phyloP scores from a whole-genome alignment of 345 rosid species.

The Camelina hispida region DNA sequence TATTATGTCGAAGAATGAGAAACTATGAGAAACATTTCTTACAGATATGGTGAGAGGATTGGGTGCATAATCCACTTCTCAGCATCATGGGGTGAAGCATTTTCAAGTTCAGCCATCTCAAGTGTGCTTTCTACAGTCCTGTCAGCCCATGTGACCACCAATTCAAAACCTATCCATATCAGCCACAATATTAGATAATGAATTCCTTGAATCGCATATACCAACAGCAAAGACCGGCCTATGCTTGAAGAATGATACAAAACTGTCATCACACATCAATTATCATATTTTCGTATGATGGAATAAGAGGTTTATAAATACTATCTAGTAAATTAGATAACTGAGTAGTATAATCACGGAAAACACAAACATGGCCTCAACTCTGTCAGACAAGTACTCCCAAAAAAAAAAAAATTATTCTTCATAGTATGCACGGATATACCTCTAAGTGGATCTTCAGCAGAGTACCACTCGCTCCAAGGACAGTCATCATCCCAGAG shows the following conservation, averaged over 20 bases:
- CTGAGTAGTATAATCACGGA: slow-evolving; percentile 12
- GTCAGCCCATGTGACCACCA: slow-evolving; percentile 75
- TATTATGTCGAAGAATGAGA: slow-evolving; percentile 29
- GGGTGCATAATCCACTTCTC: slow-evolving; percentile 80
- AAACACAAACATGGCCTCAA: slow-evolving; percentile 11
- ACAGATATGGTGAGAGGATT: slow-evolving; percentile 65
- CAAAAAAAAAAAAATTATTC: background rate
- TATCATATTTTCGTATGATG: slow-evolving; percentile 11
- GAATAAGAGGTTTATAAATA: slow-evolving; percentile 19
- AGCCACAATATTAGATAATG: slow-evolving; percentile 25
- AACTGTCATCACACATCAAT: slow-evolving; percentile 12
- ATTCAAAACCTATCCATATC: slow-evolving; percentile 67
- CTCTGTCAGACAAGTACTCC: slow-evolving; percentile 6
- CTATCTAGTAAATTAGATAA: slow-evolving; percentile 23
- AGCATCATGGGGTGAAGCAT: slow-evolving; percentile 90
- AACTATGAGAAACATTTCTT: slow-evolving; percentile 46
- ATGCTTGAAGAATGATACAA: slow-evolving; percentile 7
- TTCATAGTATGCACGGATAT: slow-evolving; percentile 23
- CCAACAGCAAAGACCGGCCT: slow-evolving; percentile 33
- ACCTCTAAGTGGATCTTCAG: slow-evolving; percentile 94
- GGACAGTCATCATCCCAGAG: slow-evolving; percentile 99
- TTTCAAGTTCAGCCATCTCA: slow-evolving; percentile 98
- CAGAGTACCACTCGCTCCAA: slow-evolving; percentile 99
- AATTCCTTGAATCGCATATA: slow-evolving; percentile 30
- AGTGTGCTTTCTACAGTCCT: slow-evolving; percentile 75